Percentiles rank a stretch among this genome's conserved stretches.
Evolutionary conservation across 371 early-diverging fungal genomes (phyloP).

Genomic region (Rhizomucor pusillus): DNA sequence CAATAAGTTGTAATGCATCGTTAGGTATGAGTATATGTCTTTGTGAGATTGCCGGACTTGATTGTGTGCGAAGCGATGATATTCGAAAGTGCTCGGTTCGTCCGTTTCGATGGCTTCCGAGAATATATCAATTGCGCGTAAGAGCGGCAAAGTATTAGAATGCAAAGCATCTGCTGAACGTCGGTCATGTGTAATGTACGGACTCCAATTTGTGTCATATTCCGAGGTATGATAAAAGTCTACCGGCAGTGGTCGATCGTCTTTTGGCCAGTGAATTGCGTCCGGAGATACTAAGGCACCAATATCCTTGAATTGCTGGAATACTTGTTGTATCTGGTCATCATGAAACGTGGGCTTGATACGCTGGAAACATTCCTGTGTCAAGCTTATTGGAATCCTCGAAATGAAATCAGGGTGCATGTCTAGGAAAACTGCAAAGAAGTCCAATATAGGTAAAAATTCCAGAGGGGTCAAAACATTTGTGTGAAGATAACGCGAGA

Average conservation of each 20-base stretch:
- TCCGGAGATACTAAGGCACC: too few species aligned
- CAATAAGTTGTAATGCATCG: conserved; percentile 26
- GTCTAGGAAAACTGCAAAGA: conserved; percentile 1
- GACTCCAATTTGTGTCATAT: too few species aligned
- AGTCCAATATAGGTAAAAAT: conserved; percentile 9
- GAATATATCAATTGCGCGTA: not conserved
- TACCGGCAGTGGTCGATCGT: too few species aligned
- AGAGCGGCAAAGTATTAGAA: too few species aligned
- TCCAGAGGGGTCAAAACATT: conserved; percentile 12
- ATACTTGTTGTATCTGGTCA: too few species aligned
- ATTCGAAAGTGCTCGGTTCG: not conserved
- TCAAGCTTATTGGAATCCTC: conserved; percentile 6
- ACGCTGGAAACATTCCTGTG: not conserved
- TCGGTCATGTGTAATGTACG: too few species aligned
- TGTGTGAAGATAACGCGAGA: conserved; percentile 5
- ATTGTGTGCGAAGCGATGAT: conserved; percentile 4
- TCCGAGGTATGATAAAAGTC: too few species aligned
- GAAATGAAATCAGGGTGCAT: conserved; percentile 1
- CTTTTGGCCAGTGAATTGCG: too few species aligned
- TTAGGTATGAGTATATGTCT: conserved; percentile 17
- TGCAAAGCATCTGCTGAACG: too few species aligned
- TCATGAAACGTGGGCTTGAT: not conserved
- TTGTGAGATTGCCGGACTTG: conserved; percentile 7
- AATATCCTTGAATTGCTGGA: too few species aligned
- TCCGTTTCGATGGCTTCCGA: not conserved